A percentile compares a stretch with the other conserved stretches of the same genome.
These are phyloP conservation scores for Russula abietina DNA, from an alignment of 768 basidiomycete genomes.

Conservation along the genomic window DNA sequence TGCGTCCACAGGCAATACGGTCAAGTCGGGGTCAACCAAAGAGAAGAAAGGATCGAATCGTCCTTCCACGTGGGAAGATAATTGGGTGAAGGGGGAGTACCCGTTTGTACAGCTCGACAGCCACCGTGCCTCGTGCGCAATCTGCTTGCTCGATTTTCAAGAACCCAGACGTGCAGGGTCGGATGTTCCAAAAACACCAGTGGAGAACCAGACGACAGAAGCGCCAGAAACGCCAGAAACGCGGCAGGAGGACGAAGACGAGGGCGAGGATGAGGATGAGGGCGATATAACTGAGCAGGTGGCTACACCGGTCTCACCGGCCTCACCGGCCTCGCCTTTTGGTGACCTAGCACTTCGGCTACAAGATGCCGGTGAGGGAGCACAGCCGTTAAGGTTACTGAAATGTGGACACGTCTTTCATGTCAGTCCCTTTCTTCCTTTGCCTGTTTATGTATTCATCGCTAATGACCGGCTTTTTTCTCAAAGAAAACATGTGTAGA, in stretches of 20 bases:
- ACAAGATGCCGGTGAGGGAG: slow-evolving; percentile 67
- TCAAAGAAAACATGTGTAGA: slow-evolving; percentile 80
- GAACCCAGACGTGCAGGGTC: slow-evolving; percentile 46
- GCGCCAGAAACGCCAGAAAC: slow-evolving; percentile 31
- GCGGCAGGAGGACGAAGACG: slow-evolving; percentile 33
- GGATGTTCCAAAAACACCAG: slow-evolving; percentile 6
- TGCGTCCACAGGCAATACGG: slow-evolving; percentile 14
- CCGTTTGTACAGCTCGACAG: slow-evolving; percentile 79
- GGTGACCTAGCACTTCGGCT: slow-evolving; percentile 44
- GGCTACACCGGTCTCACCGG: not conserved
- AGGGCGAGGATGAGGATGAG: slow-evolving; percentile 36
- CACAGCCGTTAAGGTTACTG: slow-evolving; percentile 69
- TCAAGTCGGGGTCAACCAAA: slow-evolving; percentile 23
- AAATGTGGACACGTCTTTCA: slow-evolving; percentile 88
- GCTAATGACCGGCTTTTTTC: slow-evolving; percentile 1
- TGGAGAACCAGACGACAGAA: slow-evolving; percentile 29
- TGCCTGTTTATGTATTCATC: not conserved
- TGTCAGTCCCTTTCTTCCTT: slow-evolving; percentile 42
- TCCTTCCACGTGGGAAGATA: slow-evolving; percentile 62
- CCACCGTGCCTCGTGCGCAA: slow-evolving; percentile 79
- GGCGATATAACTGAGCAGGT: slow-evolving; percentile 22
- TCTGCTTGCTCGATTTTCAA: slow-evolving; percentile 81
- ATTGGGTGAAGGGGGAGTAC: slow-evolving; percentile 70
- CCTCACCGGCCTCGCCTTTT: not conserved
- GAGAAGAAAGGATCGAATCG: slow-evolving; percentile 25